Percentiles rank a stretch among this genome's conserved stretches.
Evolutionary conservation across 768 basidiomycete genomes (phyloP).

Genomic region (Pilatotrama ljubarskyi): DNA sequence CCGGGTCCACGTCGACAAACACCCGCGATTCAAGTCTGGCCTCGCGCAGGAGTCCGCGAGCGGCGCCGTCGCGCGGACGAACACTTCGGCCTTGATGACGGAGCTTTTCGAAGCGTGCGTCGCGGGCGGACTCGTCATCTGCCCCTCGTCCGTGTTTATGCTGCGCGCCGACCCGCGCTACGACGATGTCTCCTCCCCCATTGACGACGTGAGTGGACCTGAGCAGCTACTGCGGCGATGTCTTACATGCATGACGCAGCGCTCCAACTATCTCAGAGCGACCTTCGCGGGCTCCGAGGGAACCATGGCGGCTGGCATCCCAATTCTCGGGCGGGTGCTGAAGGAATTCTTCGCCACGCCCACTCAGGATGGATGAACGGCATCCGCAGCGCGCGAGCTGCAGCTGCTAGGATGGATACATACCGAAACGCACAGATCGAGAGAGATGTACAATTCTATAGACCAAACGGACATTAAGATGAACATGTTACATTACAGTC

Average conservation of each 20-base stretch:
- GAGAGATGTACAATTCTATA: too few species aligned
- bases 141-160: slow-evolving; percentile 48
- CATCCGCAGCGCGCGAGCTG: background rate
- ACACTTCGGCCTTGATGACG: slow-evolving; percentile 45
- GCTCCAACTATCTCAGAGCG: slow-evolving; percentile 42
- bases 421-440: background rate
- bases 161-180: slow-evolving; percentile 33
- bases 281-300: slow-evolving; percentile 52
- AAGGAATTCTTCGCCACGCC: slow-evolving; percentile 36
- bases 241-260: slow-evolving; percentile 27
- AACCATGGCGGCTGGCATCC: slow-evolving; percentile 42
- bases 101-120: slow-evolving; percentile 45
- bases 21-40: slow-evolving; percentile 38
- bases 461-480: too few species aligned
- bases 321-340: slow-evolving; percentile 39
- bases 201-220: slow-evolving; percentile 42
- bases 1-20: slow-evolving; percentile 42
- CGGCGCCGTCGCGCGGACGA: slow-evolving; percentile 30
- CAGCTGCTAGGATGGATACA: too few species aligned
- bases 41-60: background rate
- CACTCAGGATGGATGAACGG: background rate
- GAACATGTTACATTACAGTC: too few species aligned
- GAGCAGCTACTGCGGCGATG: background rate
- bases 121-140: slow-evolving; percentile 43
- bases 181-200: slow-evolving; percentile 21